Evolutionary conservation across 2,329 filamentous ascomycete species (phyloP).

Genomic region (Fragosphaeria purpurea): DNA sequence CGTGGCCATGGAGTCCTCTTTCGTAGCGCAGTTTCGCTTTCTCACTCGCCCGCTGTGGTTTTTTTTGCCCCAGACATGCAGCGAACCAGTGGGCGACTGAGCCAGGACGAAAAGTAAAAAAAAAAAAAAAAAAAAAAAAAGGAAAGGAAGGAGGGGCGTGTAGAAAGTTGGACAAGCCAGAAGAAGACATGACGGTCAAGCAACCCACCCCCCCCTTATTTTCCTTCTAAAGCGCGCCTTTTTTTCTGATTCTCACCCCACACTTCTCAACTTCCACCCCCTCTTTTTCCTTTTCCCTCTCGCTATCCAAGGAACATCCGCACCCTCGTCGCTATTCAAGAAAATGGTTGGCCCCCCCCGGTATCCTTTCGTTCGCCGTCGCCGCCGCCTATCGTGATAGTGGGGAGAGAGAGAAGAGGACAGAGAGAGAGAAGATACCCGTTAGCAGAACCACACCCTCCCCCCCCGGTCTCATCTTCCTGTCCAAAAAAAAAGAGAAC

Average conservation of each 20-base stretch:
- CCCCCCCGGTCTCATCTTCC: neutral
- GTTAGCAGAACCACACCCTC: neutral
- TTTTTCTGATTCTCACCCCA: too few relatives aligned
- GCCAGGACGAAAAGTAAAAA: neutral
- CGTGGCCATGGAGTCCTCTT: conserved; percentile 11
- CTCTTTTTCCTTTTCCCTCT: too few relatives aligned
- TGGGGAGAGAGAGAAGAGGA: neutral
- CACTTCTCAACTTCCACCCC: too few relatives aligned
- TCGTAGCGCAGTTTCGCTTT: neutral
- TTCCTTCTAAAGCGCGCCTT: too few relatives aligned
- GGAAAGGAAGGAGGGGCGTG: neutral
- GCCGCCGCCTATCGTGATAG: neutral
- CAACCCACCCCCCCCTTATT: too few relatives aligned
- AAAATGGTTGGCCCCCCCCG: too few relatives aligned
- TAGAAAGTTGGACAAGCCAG: conserved; percentile 16
- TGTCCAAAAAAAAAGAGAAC: conserved; percentile 6
- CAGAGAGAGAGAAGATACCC: neutral
- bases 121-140: neutral
- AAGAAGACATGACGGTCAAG: neutral
- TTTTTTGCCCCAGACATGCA: conserved; percentile 19
- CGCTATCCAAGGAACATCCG: too few relatives aligned
- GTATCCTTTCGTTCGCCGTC: too few relatives aligned
- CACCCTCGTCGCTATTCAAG: too few relatives aligned
- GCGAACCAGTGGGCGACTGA: neutral
- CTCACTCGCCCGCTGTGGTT: too few relatives aligned